Base-by-base conservation (phyloP, 441 rosid genomes). In the Dalechampia spathulata region DNA sequence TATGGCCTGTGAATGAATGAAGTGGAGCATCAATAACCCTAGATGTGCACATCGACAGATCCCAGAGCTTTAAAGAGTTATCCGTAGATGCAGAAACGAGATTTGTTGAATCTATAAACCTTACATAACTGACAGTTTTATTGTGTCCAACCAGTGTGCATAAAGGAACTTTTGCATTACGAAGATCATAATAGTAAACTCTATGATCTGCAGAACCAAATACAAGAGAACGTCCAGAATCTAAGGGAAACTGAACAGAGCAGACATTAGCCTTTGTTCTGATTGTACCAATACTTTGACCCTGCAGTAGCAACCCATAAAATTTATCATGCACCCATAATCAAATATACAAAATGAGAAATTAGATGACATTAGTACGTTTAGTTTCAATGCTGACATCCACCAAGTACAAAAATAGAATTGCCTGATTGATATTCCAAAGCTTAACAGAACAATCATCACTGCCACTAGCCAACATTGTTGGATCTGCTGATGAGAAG, bases 381-480 rank as follows among this genome's bases (percentile, higher is more conserved):
- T 82, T 77, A 78, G 77, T 72, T 86, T 80, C 82, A 71, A 90
- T 85, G 90, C 86, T 86, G 85, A 85, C 77, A 85, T 87, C 80
- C 86, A 75, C 76, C 83, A 81, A 83, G 69, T 61, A 76, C 72
- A 78, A 85, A 81, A 82, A 26, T 83, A 80, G 73, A 80, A 83
- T 89, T 93, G 96, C 99, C 96, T 88, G 93, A 89, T 89, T 89
- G 90, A 93, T 87, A 75, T 83, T 86, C 99, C 99, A 93, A 55
- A 90, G 91, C 88, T 90, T 93, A 45, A 93, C 82, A 25, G 91
- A 85, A 63, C 90, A 77, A 68, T 93, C 97, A 53, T 93, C 97
- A 19, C 99, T 87, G 70, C 97, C 97, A 14, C 96, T 90, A n/a
- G 96, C 95, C 66, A 93, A 62, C 71, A 85, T 59, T 15, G 84